These are phyloP conservation scores for Suillus cothurnatus DNA, from an alignment of 768 basidiomycete genomes.

Conservation along the genomic window DNA sequence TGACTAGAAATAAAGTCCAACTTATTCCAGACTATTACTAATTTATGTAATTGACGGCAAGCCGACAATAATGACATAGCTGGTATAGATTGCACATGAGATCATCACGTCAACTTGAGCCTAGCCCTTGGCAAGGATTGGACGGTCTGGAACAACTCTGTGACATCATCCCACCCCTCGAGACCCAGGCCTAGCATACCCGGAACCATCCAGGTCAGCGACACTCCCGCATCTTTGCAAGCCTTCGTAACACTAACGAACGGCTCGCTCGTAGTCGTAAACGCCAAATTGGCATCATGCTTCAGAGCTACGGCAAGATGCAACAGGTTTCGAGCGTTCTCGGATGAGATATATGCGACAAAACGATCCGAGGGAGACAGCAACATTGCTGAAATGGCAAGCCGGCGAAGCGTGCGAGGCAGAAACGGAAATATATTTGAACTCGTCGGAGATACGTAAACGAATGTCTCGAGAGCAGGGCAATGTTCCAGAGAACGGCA, in stretches of 20 bases:
- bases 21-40: background rate
- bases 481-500: background rate
- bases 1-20: background rate
- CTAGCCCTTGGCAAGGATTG: background rate
- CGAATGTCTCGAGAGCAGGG: background rate
- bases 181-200: background rate
- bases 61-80: background rate
- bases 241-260: background rate
- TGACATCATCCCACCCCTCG: background rate
- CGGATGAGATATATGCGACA: conserved; percentile 1
- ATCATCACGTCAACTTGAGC: background rate
- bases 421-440: background rate
- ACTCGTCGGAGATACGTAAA: background rate
- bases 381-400: background rate
- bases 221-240: conserved; percentile 1
- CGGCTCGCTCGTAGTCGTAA: background rate
- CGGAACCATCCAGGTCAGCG: conserved; percentile 1
- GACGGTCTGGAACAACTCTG: background rate
- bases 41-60: background rate
- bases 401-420: background rate
- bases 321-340: background rate
- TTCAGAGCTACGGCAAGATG: background rate
- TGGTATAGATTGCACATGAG: background rate
- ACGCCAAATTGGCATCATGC: background rate
- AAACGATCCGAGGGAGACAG: background rate